Evolutionary conservation across 2,329 filamentous ascomycete genomes (phyloP).

Genomic region (Hymenoscyphus salicellus): DNA sequence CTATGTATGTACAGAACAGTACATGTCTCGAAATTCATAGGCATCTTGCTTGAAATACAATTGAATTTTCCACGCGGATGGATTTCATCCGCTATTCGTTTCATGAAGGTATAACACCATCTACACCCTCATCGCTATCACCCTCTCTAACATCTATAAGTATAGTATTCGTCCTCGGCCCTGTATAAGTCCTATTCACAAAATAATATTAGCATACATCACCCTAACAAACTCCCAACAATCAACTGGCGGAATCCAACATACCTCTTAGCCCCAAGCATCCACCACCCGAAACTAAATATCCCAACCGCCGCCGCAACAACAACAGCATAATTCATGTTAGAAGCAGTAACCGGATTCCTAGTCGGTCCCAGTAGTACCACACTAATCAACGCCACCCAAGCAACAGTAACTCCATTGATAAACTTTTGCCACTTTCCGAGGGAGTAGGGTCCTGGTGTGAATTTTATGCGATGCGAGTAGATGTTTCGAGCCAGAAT

Average conservation of each 20-base stretch:
- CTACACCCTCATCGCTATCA: not conserved
- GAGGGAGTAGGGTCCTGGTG: constrained; percentile 52
- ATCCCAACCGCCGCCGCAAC: constrained; percentile 46
- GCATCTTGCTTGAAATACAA: no score
- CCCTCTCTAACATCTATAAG: not conserved
- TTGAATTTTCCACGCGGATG: no score
- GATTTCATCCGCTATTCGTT: no score
- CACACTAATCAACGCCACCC: constrained; percentile 61
- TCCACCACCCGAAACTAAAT: constrained; percentile 52
- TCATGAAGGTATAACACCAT: no score
- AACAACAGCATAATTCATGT: constrained; percentile 51
- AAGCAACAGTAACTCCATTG: constrained; percentile 55
- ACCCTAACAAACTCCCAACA: not conserved
- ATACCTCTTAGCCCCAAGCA: constrained; percentile 29
- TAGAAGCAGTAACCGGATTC: constrained; percentile 45
- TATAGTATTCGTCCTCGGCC: not conserved
- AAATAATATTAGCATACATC: not conserved
- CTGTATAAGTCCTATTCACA: constrained; percentile 1
- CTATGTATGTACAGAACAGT: no score
- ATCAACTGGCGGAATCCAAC: not conserved
- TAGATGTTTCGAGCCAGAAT: constrained; percentile 47
- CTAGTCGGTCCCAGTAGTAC: constrained; percentile 54
- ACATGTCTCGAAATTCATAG: no score
- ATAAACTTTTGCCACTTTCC: constrained; percentile 53
- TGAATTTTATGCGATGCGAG: constrained; percentile 25